These are phyloP conservation scores for Syzygium aromaticum DNA, from an alignment of 345 rosid species.

Conservation along the genomic window DNA sequence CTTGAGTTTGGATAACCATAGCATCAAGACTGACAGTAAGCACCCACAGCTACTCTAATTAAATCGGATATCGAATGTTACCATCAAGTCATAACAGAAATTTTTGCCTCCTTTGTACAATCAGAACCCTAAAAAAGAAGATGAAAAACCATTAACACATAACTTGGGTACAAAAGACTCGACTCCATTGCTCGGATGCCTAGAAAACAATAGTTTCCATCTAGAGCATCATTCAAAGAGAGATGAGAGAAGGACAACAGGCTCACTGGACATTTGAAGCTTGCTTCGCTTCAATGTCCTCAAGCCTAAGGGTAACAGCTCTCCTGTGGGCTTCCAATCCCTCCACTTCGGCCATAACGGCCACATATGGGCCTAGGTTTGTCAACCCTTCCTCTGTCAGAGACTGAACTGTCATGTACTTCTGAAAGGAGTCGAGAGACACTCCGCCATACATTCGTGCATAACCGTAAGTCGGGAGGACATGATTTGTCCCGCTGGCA, in stretches of 20 bases:
- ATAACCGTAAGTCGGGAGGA: slow-evolving; percentile 73
- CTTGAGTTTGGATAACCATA: neutral
- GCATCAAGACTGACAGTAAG: neutral
- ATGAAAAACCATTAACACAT: neutral
- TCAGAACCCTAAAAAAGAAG: neutral
- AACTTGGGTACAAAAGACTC: too few relatives aligned
- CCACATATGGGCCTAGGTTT: slow-evolving; percentile 78
- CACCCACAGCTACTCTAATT: neutral
- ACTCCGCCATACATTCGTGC: slow-evolving; percentile 93
- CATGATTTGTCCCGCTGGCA: slow-evolving; percentile 67
- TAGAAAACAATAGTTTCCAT: neutral
- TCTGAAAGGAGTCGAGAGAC: slow-evolving; percentile 79
- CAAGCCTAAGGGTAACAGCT: slow-evolving; percentile 79
- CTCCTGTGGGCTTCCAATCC: slow-evolving; percentile 90
- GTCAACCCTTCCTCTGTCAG: slow-evolving; percentile 76
- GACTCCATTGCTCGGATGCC: too few relatives aligned
- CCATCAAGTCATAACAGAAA: neutral
- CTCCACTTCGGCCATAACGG: slow-evolving; percentile 81
- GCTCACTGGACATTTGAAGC: slow-evolving; percentile 21
- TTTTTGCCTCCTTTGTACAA: neutral
- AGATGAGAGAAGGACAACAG: neutral
- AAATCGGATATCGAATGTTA: neutral
- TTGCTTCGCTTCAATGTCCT: slow-evolving; percentile 65
- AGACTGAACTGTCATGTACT: slow-evolving; percentile 82
- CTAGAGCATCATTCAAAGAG: neutral